A percentile compares a stretch with the other conserved stretches of the same genome.
Conservation (phyloP, 768 basidiomycete genomes). For the Tricholoma terreum region DNA sequence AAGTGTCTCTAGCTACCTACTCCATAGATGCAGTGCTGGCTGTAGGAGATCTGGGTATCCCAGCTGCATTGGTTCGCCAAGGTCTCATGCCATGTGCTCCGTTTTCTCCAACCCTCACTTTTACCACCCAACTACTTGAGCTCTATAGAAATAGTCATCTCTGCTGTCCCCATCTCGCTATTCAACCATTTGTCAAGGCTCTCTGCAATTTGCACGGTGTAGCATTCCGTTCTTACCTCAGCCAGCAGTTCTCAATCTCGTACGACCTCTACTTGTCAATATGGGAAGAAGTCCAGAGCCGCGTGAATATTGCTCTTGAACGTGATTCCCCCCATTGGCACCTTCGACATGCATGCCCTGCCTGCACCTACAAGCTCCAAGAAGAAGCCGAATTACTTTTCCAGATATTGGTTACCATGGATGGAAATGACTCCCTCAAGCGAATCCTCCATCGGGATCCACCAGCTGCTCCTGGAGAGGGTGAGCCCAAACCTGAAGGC, state of each 20-base stretch:
- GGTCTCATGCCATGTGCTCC: constrained; percentile 26
- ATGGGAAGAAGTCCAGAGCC: neutral
- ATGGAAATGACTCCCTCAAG: constrained; percentile 30
- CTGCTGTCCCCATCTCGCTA: constrained; percentile 22
- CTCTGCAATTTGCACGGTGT: constrained; percentile 27
- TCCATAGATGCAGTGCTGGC: neutral
- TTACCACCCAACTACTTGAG: constrained; percentile 20
- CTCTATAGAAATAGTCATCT: constrained; percentile 17
- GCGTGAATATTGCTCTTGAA: constrained; percentile 18
- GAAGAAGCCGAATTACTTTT: constrained; percentile 18
- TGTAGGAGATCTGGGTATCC: neutral
- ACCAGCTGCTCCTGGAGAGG: neutral
- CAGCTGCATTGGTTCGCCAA: constrained; percentile 16
- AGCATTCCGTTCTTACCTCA: constrained; percentile 15
- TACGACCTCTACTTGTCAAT: constrained; percentile 25
- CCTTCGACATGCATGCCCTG: constrained; percentile 22
- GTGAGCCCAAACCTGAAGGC: neutral
- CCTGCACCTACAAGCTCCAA: constrained; percentile 25
- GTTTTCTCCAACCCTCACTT: constrained; percentile 11
- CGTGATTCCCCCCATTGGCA: constrained; percentile 23
- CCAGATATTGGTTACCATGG: constrained; percentile 20
- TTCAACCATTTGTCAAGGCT: constrained; percentile 25
- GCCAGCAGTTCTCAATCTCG: constrained; percentile 21
- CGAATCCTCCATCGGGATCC: constrained; percentile 7
- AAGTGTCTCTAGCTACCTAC: neutral